Evolutionary conservation across 2,329 filamentous ascomycete genomes (phyloP).

Genomic region (Corniculantispora saksenae): DNA sequence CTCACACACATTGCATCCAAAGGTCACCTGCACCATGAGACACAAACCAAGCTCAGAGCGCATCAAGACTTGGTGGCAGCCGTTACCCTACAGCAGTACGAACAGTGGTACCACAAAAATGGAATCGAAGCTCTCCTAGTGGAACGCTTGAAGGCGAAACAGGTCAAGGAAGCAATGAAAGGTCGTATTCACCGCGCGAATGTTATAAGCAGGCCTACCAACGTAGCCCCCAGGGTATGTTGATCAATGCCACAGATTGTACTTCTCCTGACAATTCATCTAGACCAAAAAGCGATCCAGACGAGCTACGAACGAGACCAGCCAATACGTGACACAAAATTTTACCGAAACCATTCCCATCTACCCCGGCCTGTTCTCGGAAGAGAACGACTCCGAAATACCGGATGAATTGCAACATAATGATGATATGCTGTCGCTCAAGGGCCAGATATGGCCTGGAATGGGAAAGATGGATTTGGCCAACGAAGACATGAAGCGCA

Average conservation of each 20-base stretch:
- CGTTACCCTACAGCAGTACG: constrained; percentile 65
- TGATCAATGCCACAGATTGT: constrained; percentile 14
- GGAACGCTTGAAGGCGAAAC: constrained; percentile 75
- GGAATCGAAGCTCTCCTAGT: constrained; percentile 73
- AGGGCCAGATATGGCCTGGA: constrained; percentile 73
- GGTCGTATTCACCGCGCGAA: constrained; percentile 44
- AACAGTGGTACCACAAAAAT: constrained; percentile 75
- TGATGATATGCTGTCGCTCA: constrained; percentile 50
- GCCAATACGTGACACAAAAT: constrained; percentile 32
- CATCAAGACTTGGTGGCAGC: constrained; percentile 67
- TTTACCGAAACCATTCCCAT: constrained; percentile 29
- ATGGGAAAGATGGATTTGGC: constrained; percentile 84
- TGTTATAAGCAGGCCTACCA: constrained; percentile 24
- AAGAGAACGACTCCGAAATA: constrained; percentile 31
- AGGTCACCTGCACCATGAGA: constrained; percentile 82
- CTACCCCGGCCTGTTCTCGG: constrained; percentile 31
- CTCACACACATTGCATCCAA: constrained; percentile 93
- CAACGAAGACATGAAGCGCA: constrained; percentile 69
- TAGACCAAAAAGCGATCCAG: constrained; percentile 34
- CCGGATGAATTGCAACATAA: constrained; percentile 30
- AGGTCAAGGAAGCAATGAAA: constrained; percentile 62
- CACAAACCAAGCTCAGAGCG: constrained; percentile 75
- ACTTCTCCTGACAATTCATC: not conserved
- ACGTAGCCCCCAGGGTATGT: constrained; percentile 20
- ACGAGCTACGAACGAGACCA: constrained; percentile 24